phyloP scores from a whole-genome alignment of 495 filamentous ascomycete genomes.

The Tuber indicum region DNA sequence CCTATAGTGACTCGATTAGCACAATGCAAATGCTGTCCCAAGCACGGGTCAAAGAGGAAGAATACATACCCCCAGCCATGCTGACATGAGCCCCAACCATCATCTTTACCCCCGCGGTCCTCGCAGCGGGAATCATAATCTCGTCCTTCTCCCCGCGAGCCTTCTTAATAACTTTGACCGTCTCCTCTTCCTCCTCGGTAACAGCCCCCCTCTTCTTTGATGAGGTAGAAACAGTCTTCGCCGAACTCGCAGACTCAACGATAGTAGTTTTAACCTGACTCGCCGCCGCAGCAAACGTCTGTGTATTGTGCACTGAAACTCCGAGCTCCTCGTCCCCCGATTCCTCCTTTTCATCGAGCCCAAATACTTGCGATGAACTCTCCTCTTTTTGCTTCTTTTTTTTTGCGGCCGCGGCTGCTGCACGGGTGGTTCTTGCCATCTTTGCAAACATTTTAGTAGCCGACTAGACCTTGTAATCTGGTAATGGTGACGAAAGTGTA shows the following conservation, averaged over 20 bases:
- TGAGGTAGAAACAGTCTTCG: conserved; percentile 22
- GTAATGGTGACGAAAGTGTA: neutral
- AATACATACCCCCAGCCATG: conserved; percentile 65
- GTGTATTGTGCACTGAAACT: conserved; percentile 2
- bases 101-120: conserved; percentile 68
- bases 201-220: conserved; percentile 43
- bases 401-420: neutral
- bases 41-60: neutral
- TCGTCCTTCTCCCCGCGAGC: conserved; percentile 37
- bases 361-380: neutral
- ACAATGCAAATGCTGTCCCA: conserved; percentile 6
- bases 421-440: conserved; percentile 1
- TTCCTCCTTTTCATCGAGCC: neutral
- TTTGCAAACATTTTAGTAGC: conserved; percentile 1
- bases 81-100: conserved; percentile 89
- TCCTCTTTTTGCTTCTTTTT: neutral
- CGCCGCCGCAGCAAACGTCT: neutral
- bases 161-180: conserved; percentile 4
- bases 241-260: conserved; percentile 1
- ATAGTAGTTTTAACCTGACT: neutral
- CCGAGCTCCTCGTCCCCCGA: neutral
- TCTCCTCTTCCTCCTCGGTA: conserved; percentile 33
- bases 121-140: conserved; percentile 58
- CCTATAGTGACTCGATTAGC: conserved; percentile 47
- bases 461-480: neutral